These are phyloP conservation scores for Avena atlantica DNA, from an alignment of 176 grass and related monocot genomes.

Conservation along the genomic window DNA sequence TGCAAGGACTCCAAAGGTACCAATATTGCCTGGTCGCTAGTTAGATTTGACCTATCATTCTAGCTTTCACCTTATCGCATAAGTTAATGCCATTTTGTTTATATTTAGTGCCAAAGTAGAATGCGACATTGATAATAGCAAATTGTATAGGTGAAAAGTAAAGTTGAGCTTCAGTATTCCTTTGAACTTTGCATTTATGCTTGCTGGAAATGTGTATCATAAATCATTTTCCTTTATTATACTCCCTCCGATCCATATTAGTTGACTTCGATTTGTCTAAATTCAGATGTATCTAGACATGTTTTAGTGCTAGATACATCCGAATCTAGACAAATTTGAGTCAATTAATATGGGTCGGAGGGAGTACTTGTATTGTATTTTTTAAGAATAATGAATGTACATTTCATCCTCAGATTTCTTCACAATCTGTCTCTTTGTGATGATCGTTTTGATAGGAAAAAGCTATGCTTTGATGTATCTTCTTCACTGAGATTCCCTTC, in stretches of 20 bases:
- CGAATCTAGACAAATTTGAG: no score
- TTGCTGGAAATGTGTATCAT: background rate
- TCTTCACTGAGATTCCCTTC: background rate
- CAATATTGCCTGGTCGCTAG: constrained; percentile 18
- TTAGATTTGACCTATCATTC: constrained; percentile 34
- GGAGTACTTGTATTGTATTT: background rate
- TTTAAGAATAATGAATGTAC: background rate
- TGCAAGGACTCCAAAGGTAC: constrained; percentile 83
- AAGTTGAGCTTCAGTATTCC: constrained; percentile 15
- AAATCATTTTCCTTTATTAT: background rate
- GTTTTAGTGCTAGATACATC: no score
- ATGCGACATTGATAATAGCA: constrained; percentile 13
- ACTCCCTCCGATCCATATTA: no score
- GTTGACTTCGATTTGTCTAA: no score
- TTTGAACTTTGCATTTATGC: background rate
- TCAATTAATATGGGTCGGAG: no score
- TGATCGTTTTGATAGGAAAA: constrained; percentile 29
- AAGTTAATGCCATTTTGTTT: constrained; percentile 23
- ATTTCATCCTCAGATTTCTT: constrained; percentile 14
- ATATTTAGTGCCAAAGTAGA: constrained; percentile 21
- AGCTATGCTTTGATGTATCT: background rate
- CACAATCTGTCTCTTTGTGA: background rate
- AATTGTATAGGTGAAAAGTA: constrained; percentile 8
- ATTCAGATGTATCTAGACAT: no score
- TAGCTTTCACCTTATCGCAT: constrained; percentile 18